phyloP scores from a whole-genome alignment of 768 basidiomycete species.

The Lactarius tabidus region DNA sequence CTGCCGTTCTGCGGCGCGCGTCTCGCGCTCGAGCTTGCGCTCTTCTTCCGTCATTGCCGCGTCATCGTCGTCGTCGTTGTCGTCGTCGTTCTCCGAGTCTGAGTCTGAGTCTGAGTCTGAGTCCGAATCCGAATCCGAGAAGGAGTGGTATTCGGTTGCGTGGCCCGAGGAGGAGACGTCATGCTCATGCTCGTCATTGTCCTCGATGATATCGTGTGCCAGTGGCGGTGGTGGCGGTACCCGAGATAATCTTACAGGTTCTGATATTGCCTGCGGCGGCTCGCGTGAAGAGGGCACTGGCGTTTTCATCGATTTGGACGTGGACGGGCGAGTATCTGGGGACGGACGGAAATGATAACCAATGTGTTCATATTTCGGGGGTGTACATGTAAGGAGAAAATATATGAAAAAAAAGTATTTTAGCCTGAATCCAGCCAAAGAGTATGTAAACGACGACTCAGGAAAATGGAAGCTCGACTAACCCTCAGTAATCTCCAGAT shows the following conservation, averaged over 20 bases:
- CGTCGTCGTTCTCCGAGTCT: too few relatives aligned
- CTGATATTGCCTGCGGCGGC: neutral
- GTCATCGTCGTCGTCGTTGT: conserved; percentile 35
- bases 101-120: conserved; percentile 34
- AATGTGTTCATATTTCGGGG: conserved; percentile 26
- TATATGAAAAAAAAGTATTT: conserved; percentile 63
- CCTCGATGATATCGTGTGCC: neutral
- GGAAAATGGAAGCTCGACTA: conserved; percentile 62
- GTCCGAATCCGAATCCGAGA: conserved; percentile 12
- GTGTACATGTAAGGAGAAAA: conserved; percentile 33
- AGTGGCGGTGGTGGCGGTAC: too few relatives aligned
- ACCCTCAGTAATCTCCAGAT: conserved; percentile 85
- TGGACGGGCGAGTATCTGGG: conserved; percentile 5
- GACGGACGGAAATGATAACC: conserved; percentile 10
- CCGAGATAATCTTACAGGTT: too few relatives aligned
- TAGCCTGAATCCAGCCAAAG: conserved; percentile 63
- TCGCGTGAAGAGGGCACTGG: neutral
- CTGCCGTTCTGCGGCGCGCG: conserved; percentile 70
- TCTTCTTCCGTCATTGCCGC: conserved; percentile 39
- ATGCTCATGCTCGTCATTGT: conserved; percentile 29
- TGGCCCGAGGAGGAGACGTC: conserved; percentile 25
- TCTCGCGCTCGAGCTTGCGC: conserved; percentile 49
- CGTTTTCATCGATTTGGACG: conserved; percentile 6
- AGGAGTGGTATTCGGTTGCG: conserved; percentile 14
- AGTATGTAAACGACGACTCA: conserved; percentile 58